A percentile compares a stretch with the other conserved stretches of the same genome.
phyloP scores from a whole-genome alignment of 164 flowering plant species.

The Echeveria elegans region DNA sequence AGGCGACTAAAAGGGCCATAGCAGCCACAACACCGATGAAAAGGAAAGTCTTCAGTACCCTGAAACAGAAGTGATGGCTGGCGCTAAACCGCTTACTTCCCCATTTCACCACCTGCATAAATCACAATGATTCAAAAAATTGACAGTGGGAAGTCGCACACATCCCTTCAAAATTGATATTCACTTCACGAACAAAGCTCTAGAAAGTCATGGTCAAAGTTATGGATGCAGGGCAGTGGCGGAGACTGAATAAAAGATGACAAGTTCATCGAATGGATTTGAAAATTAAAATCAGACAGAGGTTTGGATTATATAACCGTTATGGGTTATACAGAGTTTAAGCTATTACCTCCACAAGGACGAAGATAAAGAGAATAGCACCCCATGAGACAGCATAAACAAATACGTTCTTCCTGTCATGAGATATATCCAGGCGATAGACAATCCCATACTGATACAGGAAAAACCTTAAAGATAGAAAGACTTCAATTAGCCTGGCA shows the following conservation, averaged over 20 bases:
- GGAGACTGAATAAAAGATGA: background rate
- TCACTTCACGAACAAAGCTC: background rate
- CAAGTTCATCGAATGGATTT: background rate
- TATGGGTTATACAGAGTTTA: background rate
- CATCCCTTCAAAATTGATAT: background rate
- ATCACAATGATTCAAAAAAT: background rate
- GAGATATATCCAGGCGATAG: constrained; percentile 85
- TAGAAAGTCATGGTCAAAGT: background rate
- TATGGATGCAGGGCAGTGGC: background rate
- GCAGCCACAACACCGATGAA: constrained; percentile 53
- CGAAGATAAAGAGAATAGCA: constrained; percentile 52
- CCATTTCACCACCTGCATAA: constrained; percentile 54
- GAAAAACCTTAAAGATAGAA: constrained; percentile 81
- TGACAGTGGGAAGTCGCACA: background rate
- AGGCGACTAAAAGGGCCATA: constrained; percentile 36
- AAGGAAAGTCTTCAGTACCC: constrained; percentile 64
- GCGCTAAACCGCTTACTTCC: constrained; percentile 56
- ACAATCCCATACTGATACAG: constrained; percentile 92
- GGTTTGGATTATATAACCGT: background rate
- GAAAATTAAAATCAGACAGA: background rate
- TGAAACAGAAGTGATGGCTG: constrained; percentile 49
- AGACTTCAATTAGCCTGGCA: constrained; percentile 53
- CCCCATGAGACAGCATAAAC: constrained; percentile 89
- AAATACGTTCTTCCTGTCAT: constrained; percentile 49
- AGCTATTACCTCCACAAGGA: constrained; percentile 57